Percentiles rank a stretch among this genome's conserved stretches.
phyloP scores from a whole-genome alignment of 1,139 yeast genomes.

The Hansenula lynferdii region DNA sequence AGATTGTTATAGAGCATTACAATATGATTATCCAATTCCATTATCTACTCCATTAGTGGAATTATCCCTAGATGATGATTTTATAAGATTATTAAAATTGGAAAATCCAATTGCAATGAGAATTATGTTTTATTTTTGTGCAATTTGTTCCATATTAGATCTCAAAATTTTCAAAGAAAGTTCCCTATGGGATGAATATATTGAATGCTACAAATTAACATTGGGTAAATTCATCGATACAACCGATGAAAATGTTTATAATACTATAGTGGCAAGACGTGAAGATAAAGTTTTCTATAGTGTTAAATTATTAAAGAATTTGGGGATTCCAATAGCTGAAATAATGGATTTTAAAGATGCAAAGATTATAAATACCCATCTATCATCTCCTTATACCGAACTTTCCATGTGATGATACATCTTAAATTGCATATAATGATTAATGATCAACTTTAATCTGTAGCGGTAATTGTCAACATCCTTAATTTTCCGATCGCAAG shows the following conservation, averaged over 20 bases:
- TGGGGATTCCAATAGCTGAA: neutral
- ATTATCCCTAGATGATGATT: conserved; percentile 2
- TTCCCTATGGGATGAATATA: conserved; percentile 24
- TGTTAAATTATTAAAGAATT: neutral
- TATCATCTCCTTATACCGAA: neutral
- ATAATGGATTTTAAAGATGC: no score
- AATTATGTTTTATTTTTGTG: conserved; percentile 16
- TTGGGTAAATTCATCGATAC: conserved; percentile 11
- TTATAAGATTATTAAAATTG: conserved; percentile 8
- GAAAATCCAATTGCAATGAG: conserved; percentile 17
- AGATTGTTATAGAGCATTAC: neutral
- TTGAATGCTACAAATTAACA: conserved; percentile 12
- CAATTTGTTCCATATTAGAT: conserved; percentile 17
- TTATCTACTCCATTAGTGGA: neutral
- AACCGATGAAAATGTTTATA: conserved; percentile 11
- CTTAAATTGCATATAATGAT: no score
- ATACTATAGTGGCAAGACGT: conserved; percentile 4
- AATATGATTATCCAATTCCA: conserved; percentile 1
- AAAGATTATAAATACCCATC: neutral
- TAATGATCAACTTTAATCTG: no score
- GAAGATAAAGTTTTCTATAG: neutral
- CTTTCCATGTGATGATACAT: no score
- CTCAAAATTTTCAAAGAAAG: conserved; percentile 14
- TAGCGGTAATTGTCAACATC: no score
- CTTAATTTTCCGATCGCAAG: no score